Base-by-base conservation (phyloP, 768 basidiomycete genomes). In the Tylopilus sp. region DNA sequence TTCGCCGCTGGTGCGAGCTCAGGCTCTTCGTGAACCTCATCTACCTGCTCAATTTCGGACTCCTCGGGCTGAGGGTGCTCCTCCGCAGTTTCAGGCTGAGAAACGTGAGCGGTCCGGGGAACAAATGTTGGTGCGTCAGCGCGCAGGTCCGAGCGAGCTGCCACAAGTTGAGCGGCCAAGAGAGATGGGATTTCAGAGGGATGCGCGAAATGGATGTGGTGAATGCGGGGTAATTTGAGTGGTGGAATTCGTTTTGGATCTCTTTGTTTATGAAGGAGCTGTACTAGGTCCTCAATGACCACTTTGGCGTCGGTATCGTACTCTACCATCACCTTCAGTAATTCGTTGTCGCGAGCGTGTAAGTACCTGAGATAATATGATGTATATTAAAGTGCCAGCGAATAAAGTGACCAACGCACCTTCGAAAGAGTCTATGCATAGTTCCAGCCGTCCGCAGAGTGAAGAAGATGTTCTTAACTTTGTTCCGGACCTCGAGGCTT, bases 141-240 rank as follows among this genome's bases (percentile, higher is more conserved):
- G 22, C 50, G 52, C 6, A 63, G 44, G 9, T 57, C 46, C 3
- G 59, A 57, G 8, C 49, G 57, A 30, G 58, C 58, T 15, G 39
- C 23, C 3, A 55, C 53, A 11, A 56, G 43, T 7, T 50, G 55
- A 13, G 60, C 40, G 10, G 57, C 55, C 7, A 75, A 46, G 20
- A 74, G 46, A 12, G 41, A 40, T 0, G 66, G 68, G 12, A 76
- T 62, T 6, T 73, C 69, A 3, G 59, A 65, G 4, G 59, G 49
- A 4, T 57, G 49, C 15, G 56, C 43, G 58, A 63, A 77, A 4
- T 68, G 42, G 25, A 75, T 62, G 11, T 66, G 57, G 8, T 66
- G 65, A 12, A 74, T 61, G 12, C 61, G 58, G 2, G 41, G 33
- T n/a, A 63, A 26, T 18, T n/a, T 35, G 7, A 28, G 8, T 8